phyloP scores from a whole-genome alignment of 345 rosid genomes.

The Rhizophora apiculata region DNA sequence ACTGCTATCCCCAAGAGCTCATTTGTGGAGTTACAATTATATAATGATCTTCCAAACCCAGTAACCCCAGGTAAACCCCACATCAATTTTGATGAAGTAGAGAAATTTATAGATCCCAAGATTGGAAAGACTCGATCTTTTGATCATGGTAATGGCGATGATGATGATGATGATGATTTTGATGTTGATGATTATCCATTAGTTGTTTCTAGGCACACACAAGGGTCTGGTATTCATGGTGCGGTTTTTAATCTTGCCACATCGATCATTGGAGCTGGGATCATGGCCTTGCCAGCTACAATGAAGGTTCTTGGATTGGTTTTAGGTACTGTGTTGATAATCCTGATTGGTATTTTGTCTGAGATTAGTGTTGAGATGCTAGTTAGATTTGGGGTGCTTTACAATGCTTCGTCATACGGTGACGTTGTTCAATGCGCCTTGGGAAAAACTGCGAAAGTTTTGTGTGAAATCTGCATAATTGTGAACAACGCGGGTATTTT shows the following conservation, averaged over 20 bases:
- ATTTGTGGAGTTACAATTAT: too few species aligned
- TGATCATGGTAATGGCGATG: conserved; percentile 16
- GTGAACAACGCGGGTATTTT: conserved; percentile 89
- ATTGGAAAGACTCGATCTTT: conserved; percentile 14
- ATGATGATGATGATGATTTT: conserved; percentile 32
- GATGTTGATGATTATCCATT: conserved; percentile 40
- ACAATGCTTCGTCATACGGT: conserved; percentile 75
- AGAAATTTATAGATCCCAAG: conserved; percentile 30
- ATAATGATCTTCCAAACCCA: conserved; percentile 10
- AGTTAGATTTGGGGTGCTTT: conserved; percentile 61
- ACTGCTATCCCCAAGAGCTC: too few species aligned
- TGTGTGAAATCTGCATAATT: conserved; percentile 85
- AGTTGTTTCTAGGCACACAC: conserved; percentile 22
- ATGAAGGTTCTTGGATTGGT: conserved; percentile 89
- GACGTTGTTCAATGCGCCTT: conserved; percentile 77
- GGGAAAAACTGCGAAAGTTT: conserved; percentile 77
- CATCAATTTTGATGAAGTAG: conserved; percentile 34
- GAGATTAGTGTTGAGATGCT: conserved; percentile 84
- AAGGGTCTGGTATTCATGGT: conserved; percentile 64
- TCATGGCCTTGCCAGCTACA: conserved; percentile 97
- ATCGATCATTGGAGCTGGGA: conserved; percentile 88
- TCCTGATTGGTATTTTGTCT: conserved; percentile 75
- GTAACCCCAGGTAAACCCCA: conserved; percentile 31
- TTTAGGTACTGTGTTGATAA: conserved; percentile 58
- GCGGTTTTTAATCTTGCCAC: conserved; percentile 95